A percentile compares a stretch with the other conserved stretches of the same genome.
Conservation (phyloP, 2,329 filamentous ascomycete genomes). For the Diaporthe vaccinii region DNA sequence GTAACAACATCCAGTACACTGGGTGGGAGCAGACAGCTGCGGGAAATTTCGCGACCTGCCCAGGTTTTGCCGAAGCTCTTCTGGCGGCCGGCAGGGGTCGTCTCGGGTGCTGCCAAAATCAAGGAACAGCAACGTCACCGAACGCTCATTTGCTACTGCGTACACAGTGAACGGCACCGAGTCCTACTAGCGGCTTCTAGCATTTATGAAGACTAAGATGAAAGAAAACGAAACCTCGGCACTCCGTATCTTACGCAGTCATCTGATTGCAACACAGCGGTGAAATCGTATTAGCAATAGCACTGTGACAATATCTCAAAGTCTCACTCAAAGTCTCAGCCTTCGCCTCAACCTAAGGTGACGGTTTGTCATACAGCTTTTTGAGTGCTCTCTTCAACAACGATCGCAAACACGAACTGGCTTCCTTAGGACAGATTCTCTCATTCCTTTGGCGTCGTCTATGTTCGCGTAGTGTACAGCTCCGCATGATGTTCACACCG, state of each 20-base stretch:
- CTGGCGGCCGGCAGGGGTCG: conserved; percentile 37
- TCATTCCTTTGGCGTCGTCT: conserved; percentile 33
- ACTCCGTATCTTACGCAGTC: no score
- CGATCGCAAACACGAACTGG: background rate
- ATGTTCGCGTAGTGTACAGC: conserved; percentile 37
- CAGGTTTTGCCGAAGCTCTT: conserved; percentile 41
- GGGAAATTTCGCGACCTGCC: conserved; percentile 42
- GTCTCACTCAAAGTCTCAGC: background rate
- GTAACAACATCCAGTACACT: conserved; percentile 8
- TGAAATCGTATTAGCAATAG: background rate
- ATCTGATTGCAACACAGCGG: background rate
- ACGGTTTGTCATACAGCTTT: background rate
- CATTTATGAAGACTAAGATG: background rate
- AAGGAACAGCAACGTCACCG: conserved; percentile 28
- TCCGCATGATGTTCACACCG: conserved; percentile 19
- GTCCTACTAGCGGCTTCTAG: background rate
- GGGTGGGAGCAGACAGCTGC: conserved; percentile 34
- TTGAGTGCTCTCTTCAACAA: background rate
- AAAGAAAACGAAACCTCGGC: no score
- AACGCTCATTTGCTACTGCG: background rate
- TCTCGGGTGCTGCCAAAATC: conserved; percentile 25
- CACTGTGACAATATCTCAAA: background rate
- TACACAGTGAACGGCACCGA: background rate
- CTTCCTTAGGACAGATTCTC: conserved; percentile 15
- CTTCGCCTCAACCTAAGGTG: no score